Conservation (phyloP, 2,329 filamentous ascomycete species). For the Taxawa tesnikishii region DNA sequence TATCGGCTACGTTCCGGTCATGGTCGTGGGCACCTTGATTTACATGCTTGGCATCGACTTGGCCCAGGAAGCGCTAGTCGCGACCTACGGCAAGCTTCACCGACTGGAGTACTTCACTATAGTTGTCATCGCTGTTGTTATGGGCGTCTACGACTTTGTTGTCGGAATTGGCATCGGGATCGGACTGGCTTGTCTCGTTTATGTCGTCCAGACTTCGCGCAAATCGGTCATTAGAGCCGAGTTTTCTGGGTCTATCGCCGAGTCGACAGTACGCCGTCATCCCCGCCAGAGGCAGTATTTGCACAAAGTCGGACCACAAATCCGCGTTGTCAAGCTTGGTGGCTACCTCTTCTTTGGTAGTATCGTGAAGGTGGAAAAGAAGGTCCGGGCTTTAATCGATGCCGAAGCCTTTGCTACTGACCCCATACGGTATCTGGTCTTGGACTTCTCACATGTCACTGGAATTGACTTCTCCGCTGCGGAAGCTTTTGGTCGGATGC, state of each 20-base stretch:
- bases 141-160: conserved; percentile 96
- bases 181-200: conserved; percentile 76
- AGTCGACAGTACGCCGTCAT: conserved; percentile 85
- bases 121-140: conserved; percentile 78
- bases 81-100: conserved; percentile 80
- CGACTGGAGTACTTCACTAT: conserved; percentile 81
- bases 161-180: conserved; percentile 88
- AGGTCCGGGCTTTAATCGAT: conserved; percentile 69
- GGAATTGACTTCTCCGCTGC: conserved; percentile 94
- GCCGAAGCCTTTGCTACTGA: conserved; percentile 65
- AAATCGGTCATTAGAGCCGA: conserved; percentile 79
- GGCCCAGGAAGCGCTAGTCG: conserved; percentile 74
- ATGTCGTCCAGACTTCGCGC: conserved; percentile 82
- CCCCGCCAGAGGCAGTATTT: conserved; percentile 81
- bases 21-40: conserved; percentile 92
- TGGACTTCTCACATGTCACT: conserved; percentile 81
- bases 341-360: conserved; percentile 98
- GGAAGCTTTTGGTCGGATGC: conserved; percentile 88
- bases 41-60: conserved; percentile 92
- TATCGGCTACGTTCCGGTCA: conserved; percentile 89
- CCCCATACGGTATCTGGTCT: conserved; percentile 78
- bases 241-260: conserved; percentile 81
- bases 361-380: conserved; percentile 87
- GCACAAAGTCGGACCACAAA: conserved; percentile 73
- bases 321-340: conserved; percentile 79